These are phyloP conservation scores for Saitozyma podzolica DNA, from an alignment of 768 basidiomycete genomes.

Conservation along the genomic window DNA sequence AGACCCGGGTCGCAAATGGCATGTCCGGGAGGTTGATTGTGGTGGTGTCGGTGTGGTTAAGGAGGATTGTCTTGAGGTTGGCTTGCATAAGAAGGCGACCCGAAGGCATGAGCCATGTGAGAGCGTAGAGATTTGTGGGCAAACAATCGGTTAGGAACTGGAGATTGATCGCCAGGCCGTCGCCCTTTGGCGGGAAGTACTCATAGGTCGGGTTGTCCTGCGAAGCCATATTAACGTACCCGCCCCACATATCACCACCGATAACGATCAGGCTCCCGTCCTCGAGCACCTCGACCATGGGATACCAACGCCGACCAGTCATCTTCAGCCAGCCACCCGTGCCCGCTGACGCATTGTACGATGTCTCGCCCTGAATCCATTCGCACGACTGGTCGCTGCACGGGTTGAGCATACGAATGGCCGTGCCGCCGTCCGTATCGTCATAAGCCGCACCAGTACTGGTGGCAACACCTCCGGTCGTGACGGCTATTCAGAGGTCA, in stretches of 20 bases:
- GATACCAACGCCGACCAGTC: conserved; percentile 71
- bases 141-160: conserved; percentile 68
- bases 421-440: conserved; percentile 75
- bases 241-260: conserved; percentile 58
- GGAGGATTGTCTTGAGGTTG: conserved; percentile 57
- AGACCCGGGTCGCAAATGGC: conserved; percentile 58
- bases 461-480: conserved; percentile 41
- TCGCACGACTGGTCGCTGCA: conserved; percentile 59
- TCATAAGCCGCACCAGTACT: conserved; percentile 59
- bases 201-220: conserved; percentile 68
- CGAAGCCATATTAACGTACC: conserved; percentile 69
- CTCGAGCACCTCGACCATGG: conserved; percentile 63
- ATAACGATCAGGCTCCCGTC: conserved; percentile 78
- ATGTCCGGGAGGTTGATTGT: conserved; percentile 63
- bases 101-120: conserved; percentile 66
- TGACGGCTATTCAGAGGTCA: conserved; percentile 23
- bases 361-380: conserved; percentile 44
- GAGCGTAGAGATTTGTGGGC: conserved; percentile 69
- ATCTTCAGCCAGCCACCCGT: conserved; percentile 47
- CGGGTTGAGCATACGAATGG: conserved; percentile 79
- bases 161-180: conserved; percentile 64
- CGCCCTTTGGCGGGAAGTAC: conserved; percentile 71
- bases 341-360: conserved; percentile 17
- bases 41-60: conserved; percentile 63
- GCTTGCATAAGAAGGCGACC: conserved; percentile 55